These are phyloP conservation scores for Diaporthe nobilis DNA, from an alignment of 2,329 filamentous ascomycete species.

Conservation along the genomic window DNA sequence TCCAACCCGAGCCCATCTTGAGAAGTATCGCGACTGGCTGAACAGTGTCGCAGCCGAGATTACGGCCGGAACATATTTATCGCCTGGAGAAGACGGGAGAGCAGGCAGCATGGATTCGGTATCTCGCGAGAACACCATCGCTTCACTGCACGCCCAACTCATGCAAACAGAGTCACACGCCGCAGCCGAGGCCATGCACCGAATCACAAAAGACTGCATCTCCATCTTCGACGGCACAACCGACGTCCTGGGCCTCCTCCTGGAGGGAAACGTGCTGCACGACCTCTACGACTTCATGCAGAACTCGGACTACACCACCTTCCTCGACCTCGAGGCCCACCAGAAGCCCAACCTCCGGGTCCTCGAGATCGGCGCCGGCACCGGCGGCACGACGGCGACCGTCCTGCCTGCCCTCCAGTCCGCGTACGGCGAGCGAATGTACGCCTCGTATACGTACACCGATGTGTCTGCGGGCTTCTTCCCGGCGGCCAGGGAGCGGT, in stretches of 20 bases:
- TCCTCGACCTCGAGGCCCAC: slow-evolving; percentile 42
- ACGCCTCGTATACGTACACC: slow-evolving; percentile 43
- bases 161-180: slow-evolving; percentile 5
- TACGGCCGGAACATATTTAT: neutral
- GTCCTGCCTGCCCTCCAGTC: slow-evolving; percentile 42
- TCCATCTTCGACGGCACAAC: neutral
- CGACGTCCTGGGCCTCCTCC: slow-evolving; percentile 19
- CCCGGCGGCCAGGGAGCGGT: slow-evolving; percentile 45
- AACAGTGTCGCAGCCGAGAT: neutral
- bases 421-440: slow-evolving; percentile 25
- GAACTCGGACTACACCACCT: neutral
- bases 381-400: slow-evolving; percentile 49
- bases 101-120: neutral
- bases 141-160: neutral
- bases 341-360: slow-evolving; percentile 51
- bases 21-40: neutral
- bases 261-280: slow-evolving; percentile 18
- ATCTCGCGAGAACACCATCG: neutral
- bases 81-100: neutral
- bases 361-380: slow-evolving; percentile 56
- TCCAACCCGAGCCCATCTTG: neutral
- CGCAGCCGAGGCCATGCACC: neutral
- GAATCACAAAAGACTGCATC: slow-evolving; percentile 1
- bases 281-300: slow-evolving; percentile 30
- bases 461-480: slow-evolving; percentile 45